These are phyloP conservation scores for Solanum gandarillasii DNA, from an alignment of 257 asterid genomes.

Conservation along the genomic window DNA sequence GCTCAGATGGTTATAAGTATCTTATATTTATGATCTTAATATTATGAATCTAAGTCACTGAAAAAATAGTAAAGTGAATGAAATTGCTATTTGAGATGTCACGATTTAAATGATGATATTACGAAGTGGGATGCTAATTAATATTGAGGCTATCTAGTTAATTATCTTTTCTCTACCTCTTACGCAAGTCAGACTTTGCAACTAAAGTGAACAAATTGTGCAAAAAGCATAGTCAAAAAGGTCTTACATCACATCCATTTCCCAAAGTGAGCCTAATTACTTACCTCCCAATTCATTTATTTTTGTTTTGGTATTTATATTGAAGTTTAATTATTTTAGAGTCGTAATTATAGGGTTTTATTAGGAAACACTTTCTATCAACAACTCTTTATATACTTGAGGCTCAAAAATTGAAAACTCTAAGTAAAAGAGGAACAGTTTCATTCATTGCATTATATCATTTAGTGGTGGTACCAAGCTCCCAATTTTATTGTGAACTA, in stretches of 20 bases:
- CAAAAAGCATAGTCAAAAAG: not conserved
- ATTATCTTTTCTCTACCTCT: not conserved
- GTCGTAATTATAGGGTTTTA: rapidly evolving
- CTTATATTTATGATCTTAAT: no score
- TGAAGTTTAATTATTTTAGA: rapidly evolving
- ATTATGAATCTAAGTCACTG: no score
- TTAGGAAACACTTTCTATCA: no score
- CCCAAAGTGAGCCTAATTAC: not conserved
- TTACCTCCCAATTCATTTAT: not conserved
- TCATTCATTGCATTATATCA: not conserved
- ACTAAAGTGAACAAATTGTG: not conserved
- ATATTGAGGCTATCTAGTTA: no score
- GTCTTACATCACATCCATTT: not conserved
- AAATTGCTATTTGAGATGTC: not conserved
- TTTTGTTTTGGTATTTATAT: no score
- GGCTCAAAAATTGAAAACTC: not conserved
- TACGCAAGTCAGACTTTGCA: not conserved
- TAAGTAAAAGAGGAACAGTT: rapidly evolving
- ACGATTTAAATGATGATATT: not conserved
- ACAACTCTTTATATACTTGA: rapidly evolving
- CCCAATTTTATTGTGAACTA: not conserved
- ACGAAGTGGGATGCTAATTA: not conserved
- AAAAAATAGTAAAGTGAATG: rapidly evolving
- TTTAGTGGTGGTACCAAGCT: no score
- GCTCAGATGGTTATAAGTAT: no score